Conservation (phyloP, 2,329 filamentous ascomycete species). For the Ceratocystis harringtonii region DNA sequence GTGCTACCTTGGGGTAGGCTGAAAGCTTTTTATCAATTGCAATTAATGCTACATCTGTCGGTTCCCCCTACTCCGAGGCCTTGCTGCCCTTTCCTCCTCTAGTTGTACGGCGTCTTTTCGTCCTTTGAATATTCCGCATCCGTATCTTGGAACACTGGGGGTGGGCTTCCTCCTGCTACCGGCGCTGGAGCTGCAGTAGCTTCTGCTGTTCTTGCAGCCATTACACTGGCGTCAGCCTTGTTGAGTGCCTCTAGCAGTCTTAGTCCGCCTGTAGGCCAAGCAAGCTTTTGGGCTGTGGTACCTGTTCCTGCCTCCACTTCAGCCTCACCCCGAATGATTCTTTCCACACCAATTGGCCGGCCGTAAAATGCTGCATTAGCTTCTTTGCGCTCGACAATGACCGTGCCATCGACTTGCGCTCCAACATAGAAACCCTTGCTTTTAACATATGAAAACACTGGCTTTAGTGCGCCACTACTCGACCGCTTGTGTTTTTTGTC, state of each 20-base stretch:
- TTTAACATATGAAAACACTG: conserved; percentile 61
- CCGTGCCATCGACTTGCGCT: conserved; percentile 72
- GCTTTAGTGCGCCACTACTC: conserved; percentile 23
- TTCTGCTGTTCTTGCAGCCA: background rate
- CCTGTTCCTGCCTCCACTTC: background rate
- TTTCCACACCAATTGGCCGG: conserved; percentile 33
- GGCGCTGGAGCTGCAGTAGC: background rate
- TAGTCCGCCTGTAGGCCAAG: conserved; percentile 8
- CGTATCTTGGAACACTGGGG: background rate
- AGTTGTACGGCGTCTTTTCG: background rate
- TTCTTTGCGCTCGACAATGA: conserved; percentile 72
- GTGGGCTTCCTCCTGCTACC: background rate
- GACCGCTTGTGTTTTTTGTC: conserved; percentile 17
- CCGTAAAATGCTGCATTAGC: conserved; percentile 82
- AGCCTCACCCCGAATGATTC: conserved; percentile 32
- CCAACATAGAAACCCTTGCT: conserved; percentile 79
- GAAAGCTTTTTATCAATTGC: too few relatives aligned
- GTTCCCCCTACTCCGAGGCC: background rate
- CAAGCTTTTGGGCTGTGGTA: background rate
- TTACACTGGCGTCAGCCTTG: background rate
- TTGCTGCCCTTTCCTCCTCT: background rate
- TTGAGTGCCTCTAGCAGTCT: conserved; percentile 9
- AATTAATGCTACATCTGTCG: too few relatives aligned
- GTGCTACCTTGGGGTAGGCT: background rate
- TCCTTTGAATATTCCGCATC: background rate